phyloP scores from a whole-genome alignment of 176 grass and related monocot species.

The Lolium perenne region DNA sequence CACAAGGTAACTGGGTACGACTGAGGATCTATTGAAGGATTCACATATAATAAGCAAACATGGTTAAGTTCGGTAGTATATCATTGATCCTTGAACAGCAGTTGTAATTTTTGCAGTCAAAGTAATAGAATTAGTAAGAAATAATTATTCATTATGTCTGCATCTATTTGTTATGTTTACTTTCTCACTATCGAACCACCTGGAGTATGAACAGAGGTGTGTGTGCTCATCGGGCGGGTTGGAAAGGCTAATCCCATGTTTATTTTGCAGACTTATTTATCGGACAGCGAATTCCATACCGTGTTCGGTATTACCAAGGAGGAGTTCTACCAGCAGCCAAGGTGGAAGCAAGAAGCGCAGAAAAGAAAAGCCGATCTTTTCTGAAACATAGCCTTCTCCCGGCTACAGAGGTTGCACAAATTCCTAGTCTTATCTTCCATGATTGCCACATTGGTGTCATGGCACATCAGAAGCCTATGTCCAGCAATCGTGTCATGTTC shows the following conservation, averaged over 20 bases:
- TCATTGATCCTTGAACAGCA: not conserved
- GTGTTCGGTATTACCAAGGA: constrained; percentile 74
- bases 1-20: constrained; percentile 3
- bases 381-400: constrained; percentile 36
- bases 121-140: not conserved
- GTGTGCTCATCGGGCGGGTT: not conserved
- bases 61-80: constrained; percentile 3
- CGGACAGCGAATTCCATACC: constrained; percentile 75
- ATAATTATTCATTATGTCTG: not conserved
- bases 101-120: not conserved
- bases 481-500: constrained; percentile 39
- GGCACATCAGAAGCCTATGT: constrained; percentile 17
- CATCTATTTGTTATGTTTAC: not conserved
- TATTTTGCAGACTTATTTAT: constrained; percentile 74
- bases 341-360: constrained; percentile 97
- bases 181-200: not conserved
- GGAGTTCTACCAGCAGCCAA: constrained; percentile 85
- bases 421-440: constrained; percentile 32
- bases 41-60: not conserved
- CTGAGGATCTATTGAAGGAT: not conserved
- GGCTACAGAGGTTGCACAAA: not conserved
- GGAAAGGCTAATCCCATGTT: not conserved
- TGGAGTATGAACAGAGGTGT: not conserved
- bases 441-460: not conserved
- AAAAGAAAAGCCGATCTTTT: constrained; percentile 93